These are phyloP conservation scores for Diaporthe vexans DNA, from an alignment of 2,329 filamentous ascomycete species.

Conservation along the genomic window DNA sequence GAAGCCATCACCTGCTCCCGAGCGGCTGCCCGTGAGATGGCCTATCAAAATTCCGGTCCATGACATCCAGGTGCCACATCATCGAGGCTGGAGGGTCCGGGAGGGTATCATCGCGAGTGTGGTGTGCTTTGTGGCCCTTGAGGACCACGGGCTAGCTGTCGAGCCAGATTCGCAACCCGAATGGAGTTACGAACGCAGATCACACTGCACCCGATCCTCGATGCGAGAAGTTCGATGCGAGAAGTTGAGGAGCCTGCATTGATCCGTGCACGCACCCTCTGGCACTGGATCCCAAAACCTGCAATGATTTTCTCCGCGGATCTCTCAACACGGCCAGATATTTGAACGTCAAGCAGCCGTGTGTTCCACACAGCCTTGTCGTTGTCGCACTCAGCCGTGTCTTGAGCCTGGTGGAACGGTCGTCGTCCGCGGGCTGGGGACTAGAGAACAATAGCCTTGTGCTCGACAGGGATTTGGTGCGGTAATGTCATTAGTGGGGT, in stretches of 20 bases:
- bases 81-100: not conserved
- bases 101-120: not conserved
- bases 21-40: not conserved
- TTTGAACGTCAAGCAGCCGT: not conserved
- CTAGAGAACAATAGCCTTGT: not conserved
- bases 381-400: not conserved
- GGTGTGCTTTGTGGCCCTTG: not conserved
- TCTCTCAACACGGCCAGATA: not conserved
- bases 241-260: not conserved
- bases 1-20: not conserved
- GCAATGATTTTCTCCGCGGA: not conserved
- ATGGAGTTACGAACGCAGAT: not conserved
- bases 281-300: too few species aligned
- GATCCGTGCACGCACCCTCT: not conserved
- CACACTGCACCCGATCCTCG: not conserved
- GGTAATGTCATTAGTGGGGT: not conserved
- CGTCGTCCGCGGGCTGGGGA: not conserved
- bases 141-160: not conserved
- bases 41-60: not conserved
- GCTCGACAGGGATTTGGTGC: constrained; percentile 1
- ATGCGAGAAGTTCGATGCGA: not conserved
- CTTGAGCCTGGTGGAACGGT: not conserved
- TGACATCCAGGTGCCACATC: not conserved
- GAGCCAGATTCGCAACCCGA: not conserved
- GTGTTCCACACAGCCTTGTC: not conserved